Base-by-base conservation (phyloP, 2,329 filamentous ascomycete genomes). In the Aspergillus persii region DNA sequence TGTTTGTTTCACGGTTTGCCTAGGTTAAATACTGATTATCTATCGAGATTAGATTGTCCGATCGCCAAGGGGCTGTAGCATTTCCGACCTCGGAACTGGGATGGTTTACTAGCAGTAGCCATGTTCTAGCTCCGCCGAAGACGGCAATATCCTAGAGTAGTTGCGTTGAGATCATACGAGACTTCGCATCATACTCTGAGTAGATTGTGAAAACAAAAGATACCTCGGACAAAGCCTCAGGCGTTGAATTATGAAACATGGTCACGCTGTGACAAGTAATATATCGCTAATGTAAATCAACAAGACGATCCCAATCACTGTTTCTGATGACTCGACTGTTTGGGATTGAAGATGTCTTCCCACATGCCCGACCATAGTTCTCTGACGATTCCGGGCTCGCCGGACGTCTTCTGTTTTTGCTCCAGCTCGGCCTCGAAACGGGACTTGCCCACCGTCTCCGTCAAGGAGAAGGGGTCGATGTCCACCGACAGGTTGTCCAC, bases 391-490 rank as follows among this genome's bases (percentile, higher is more conserved):
- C 74, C 72, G 8, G 65, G 57, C 54, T 74, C 66, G 6, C 66
- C 69, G 59, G 59, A 53, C 8, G 62, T 64, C 52, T 67, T 77
- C n/a, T 77, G 72, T 26, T 75, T 74, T 50, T 73, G 71, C 52
- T 69, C 66, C 39, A 73, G 60, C 50, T 71, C 71, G 57, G 75
- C 76, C 31, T 71, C 73, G 26, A 71, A 63, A 41, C 72, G 76
- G 60, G 69, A 76, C 61, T 70, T 75, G 52, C 67, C 73, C 23
- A 84, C 79, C 11, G 76, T 71, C 61, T 83, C 81, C 26, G 83
- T 83, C 69, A 87, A 75, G 47, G 80, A 80, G 69, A 83, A 82
- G 44, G 83, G 83, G 66, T 85, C 81, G 54, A 86, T 81, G 39
- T 84, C 81, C 49, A 84, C 73, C 11, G 80, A 74, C 69, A 81